Evolutionary conservation across 768 basidiomycete species (phyloP).

Genomic region (Cystoderma amianthinum): DNA sequence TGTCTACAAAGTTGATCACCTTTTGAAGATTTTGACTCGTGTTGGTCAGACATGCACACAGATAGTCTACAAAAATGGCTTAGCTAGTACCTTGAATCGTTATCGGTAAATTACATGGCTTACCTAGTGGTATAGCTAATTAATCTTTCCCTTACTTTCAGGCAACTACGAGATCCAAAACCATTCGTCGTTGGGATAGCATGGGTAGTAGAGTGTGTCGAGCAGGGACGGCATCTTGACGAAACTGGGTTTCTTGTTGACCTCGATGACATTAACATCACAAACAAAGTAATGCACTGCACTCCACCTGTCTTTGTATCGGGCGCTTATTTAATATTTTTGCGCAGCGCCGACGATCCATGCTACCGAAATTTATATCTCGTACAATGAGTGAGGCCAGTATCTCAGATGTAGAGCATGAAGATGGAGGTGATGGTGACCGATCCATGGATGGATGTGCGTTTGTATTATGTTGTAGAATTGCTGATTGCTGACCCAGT

Average conservation of each 20-base stretch:
- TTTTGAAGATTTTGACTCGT: slow-evolving; percentile 48
- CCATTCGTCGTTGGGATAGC: slow-evolving; percentile 78
- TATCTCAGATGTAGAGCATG: slow-evolving; percentile 15
- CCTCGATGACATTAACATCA: slow-evolving; percentile 49
- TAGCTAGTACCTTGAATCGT: slow-evolving; percentile 63
- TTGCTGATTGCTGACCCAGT: slow-evolving; percentile 8
- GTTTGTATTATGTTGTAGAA: slow-evolving; percentile 24
- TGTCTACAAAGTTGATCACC: not conserved
- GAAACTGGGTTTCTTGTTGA: slow-evolving; percentile 64
- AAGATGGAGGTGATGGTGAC: slow-evolving; percentile 23
- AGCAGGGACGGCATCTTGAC: slow-evolving; percentile 55
- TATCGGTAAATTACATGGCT: slow-evolving; percentile 44
- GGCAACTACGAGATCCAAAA: slow-evolving; percentile 58
- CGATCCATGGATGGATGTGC: slow-evolving; percentile 37
- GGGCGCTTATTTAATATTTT: not conserved
- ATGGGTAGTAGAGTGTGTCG: slow-evolving; percentile 86
- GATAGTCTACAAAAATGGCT: slow-evolving; percentile 80
- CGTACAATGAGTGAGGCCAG: slow-evolving; percentile 16
- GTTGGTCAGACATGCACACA: slow-evolving; percentile 75
- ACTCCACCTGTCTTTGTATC: no score
- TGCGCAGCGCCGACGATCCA: slow-evolving; percentile 62
- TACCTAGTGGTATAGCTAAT: not conserved
- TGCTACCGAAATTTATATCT: slow-evolving; percentile 57
- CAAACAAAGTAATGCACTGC: slow-evolving; percentile 38
- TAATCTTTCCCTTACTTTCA: slow-evolving; percentile 13